Evolutionary conservation across 768 basidiomycete genomes (phyloP).

Genomic region (Saitozyma sp.): DNA sequence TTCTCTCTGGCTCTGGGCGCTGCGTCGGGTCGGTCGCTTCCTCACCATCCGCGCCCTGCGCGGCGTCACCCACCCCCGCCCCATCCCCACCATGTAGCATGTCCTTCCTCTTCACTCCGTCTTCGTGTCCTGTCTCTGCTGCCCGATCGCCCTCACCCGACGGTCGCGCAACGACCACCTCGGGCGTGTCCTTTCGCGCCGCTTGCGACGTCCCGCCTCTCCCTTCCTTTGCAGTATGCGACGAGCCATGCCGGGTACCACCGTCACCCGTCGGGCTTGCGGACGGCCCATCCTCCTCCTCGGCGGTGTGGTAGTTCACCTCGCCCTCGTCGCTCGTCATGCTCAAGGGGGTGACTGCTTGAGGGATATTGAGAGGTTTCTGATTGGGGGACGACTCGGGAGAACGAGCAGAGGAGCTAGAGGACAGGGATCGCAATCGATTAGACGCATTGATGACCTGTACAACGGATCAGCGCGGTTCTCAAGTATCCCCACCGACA

Average conservation of each 20-base stretch:
- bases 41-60: background rate
- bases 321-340: slow-evolving; percentile 33
- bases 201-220: background rate
- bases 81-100: background rate
- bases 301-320: slow-evolving; percentile 16
- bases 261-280: no score
- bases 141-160: background rate
- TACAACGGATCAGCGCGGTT: background rate
- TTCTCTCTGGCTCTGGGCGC: background rate
- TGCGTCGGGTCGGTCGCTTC: background rate
- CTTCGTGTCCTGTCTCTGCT: background rate
- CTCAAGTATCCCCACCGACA: no score
- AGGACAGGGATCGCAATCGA: slow-evolving; percentile 26
- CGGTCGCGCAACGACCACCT: background rate
- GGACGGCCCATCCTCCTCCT: background rate
- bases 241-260: no score
- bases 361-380: background rate
- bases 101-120: slow-evolving; percentile 2
- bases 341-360: slow-evolving; percentile 30
- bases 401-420: slow-evolving; percentile 8
- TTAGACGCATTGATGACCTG: slow-evolving; percentile 42
- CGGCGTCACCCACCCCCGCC: background rate
- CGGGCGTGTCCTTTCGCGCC: background rate
- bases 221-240: no score
- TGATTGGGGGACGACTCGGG: background rate